Evolutionary conservation across 148 eudicot species (phyloP).

Genomic region (Tetragonia tetragonoides): DNA sequence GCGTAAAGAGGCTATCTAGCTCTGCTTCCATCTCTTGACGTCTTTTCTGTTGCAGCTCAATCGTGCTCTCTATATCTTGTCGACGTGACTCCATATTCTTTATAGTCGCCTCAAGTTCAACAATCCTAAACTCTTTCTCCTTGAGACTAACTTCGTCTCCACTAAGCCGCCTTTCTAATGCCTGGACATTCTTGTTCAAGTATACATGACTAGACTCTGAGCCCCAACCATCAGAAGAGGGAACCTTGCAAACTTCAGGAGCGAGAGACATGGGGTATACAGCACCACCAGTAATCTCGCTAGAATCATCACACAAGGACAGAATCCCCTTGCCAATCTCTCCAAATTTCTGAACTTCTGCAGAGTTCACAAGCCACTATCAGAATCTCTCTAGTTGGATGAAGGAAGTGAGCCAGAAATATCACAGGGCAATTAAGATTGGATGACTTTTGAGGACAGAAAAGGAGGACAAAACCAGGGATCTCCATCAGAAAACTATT

Average conservation of each 20-base stretch:
- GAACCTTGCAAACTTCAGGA: conserved; percentile 22
- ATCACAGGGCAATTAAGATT: background rate
- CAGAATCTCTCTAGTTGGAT: background rate
- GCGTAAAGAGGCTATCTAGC: conserved; percentile 50
- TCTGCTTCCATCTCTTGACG: conserved; percentile 46
- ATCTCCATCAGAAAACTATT: no score
- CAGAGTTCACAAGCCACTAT: conserved; percentile 14
- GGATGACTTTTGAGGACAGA: background rate
- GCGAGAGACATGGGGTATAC: conserved; percentile 21
- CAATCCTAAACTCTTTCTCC: conserved; percentile 37
- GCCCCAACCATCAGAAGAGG: conserved; percentile 23
- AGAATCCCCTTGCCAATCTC: conserved; percentile 56
- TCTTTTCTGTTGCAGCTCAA: conserved; percentile 22
- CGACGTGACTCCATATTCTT: conserved; percentile 16
- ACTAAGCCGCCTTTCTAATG: conserved; percentile 49
- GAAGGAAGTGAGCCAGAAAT: background rate
- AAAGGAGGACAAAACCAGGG: no score
- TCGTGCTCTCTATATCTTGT: conserved; percentile 13
- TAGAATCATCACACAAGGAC: conserved; percentile 34
- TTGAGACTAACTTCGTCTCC: conserved; percentile 40
- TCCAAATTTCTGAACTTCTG: conserved; percentile 73
- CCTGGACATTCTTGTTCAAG: conserved; percentile 28
- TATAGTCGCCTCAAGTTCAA: conserved; percentile 40
- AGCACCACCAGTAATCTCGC: conserved; percentile 17
- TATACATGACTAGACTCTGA: conserved; percentile 29